Evolutionary conservation across 495 filamentous ascomycete genomes (phyloP).

Genomic region (Neurospora sp.): DNA sequence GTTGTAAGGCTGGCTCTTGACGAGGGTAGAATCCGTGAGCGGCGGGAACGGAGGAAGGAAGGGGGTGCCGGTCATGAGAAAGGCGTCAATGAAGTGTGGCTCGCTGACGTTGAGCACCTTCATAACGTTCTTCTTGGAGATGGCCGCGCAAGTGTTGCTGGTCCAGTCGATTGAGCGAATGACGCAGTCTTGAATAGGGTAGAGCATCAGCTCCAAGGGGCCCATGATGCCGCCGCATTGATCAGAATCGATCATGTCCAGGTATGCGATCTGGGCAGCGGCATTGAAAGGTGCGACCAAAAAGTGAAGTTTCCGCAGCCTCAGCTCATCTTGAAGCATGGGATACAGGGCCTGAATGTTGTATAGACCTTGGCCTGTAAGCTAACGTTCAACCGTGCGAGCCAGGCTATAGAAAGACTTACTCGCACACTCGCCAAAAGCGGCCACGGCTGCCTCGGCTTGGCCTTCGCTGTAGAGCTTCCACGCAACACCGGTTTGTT

Average conservation of each 20-base stretch:
- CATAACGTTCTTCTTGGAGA: slow-evolving; percentile 61
- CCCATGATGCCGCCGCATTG: slow-evolving; percentile 73
- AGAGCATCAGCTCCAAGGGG: slow-evolving; percentile 78
- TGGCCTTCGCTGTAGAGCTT: slow-evolving; percentile 72
- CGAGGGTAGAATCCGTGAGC: slow-evolving; percentile 45
- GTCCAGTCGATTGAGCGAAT: slow-evolving; percentile 72
- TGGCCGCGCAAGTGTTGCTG: slow-evolving; percentile 52
- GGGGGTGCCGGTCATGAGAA: slow-evolving; percentile 73
- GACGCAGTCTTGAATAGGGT: slow-evolving; percentile 66
- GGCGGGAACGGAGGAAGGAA: slow-evolving; percentile 71
- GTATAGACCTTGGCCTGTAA: slow-evolving; percentile 42
- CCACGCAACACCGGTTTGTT: slow-evolving; percentile 60
- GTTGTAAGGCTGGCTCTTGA: slow-evolving; percentile 39
- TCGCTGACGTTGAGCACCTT: slow-evolving; percentile 58
- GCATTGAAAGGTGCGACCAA: slow-evolving; percentile 86
- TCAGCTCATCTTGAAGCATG: slow-evolving; percentile 64
- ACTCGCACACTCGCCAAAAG: slow-evolving; percentile 72
- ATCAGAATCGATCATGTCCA: slow-evolving; percentile 57
- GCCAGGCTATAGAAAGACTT: slow-evolving; percentile 16
- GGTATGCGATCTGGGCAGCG: slow-evolving; percentile 82
- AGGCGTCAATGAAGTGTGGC: slow-evolving; percentile 70
- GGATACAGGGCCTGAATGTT: slow-evolving; percentile 54
- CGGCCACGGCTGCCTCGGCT: slow-evolving; percentile 65
- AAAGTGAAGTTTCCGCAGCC: slow-evolving; percentile 60
- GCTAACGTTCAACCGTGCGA: slow-evolving; percentile 1